Evolutionary conservation across 2,329 filamentous ascomycete genomes (phyloP).

Genomic region (Colletotrichum tabaci): DNA sequence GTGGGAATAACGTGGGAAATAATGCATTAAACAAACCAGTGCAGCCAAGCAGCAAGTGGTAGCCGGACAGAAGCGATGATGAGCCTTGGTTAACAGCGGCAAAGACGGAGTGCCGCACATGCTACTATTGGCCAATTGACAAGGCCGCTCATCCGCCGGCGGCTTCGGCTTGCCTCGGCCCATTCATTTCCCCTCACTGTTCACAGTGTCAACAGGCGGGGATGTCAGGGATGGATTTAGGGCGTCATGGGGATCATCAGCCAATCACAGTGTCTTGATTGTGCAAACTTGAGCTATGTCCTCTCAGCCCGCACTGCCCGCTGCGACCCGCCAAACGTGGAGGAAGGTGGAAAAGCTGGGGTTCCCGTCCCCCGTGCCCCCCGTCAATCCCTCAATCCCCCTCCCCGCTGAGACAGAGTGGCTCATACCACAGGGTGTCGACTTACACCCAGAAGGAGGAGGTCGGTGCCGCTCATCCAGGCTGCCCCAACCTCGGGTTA

Average conservation of each 20-base stretch:
- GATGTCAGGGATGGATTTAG: not conserved
- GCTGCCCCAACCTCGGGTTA: conserved; percentile 36
- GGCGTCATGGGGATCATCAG: not conserved
- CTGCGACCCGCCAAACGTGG: conserved; percentile 28
- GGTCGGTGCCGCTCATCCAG: conserved; percentile 5
- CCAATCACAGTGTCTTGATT: conserved; percentile 22
- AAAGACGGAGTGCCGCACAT: not conserved
- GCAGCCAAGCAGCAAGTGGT: not conserved
- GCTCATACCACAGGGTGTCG: too few species aligned
- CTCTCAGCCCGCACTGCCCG: conserved; percentile 3
- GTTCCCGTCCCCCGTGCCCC: conserved; percentile 18
- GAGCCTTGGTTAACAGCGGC: conserved; percentile 39
- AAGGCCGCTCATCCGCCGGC: conserved; percentile 24
- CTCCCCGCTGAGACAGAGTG: not conserved
- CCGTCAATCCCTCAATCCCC: too few species aligned
- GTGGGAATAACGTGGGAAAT: conserved; percentile 29
- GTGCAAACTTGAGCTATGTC: conserved; percentile 7
- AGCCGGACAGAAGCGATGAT: conserved; percentile 24
- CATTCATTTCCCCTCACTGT: conserved; percentile 33
- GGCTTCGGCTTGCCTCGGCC: conserved; percentile 43
- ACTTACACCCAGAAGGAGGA: not conserved
- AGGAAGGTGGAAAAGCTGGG: conserved; percentile 36
- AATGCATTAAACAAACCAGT: not conserved
- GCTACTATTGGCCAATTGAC: conserved; percentile 41
- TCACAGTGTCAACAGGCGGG: conserved; percentile 8